Base-by-base conservation (phyloP, 169 alveolate genomes). In the Eimeria necatrix region DNA sequence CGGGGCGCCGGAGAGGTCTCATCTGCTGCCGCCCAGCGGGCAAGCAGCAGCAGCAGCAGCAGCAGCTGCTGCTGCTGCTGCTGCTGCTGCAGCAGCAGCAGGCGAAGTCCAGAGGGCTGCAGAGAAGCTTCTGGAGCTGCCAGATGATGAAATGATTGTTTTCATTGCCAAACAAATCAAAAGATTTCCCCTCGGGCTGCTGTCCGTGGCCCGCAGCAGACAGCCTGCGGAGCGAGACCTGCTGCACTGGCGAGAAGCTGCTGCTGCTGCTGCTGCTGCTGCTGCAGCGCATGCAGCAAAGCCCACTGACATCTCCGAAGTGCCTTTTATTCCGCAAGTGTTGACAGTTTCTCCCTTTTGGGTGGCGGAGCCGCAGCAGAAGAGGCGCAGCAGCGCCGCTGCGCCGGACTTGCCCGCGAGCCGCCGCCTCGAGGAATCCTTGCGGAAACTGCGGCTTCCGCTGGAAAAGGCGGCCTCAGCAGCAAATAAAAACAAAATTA, bases 101-200 rank as follows among this genome's bases (percentile, higher is more conserved):
- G 41, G 14, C 9, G 41, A 20, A 68, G 41, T 18, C 70, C 70
- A 7, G 41, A 32, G 41, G 41, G 41, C 41, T 32, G 53, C 53
- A 5, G 52, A 71, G 26, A 14, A 22, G 8, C 8, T 41, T 46
- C 87, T 76, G 14, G 87, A 41, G 22, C 12, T 76, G 1, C 87
- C 87, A 16, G 8, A 6, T 3, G 24, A 46, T 9, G 87, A 76
- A 41, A 8, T 48, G 20, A 49, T 76, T 9, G 4, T 9, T 5
- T 46, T 48, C 14, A 76, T 76, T 16, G 61, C 60, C 12, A 41
- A n/a, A 46, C 87, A 76, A 49, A 76, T 48, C 24, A 18, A 20
- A 12, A 41, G 87, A 24, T 76, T 76, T 49, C 87, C 87, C 18
- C 48, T 46, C 53, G 87, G 87, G 10, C n/a, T 76, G 64, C 61